A percentile compares a stretch with the other conserved stretches of the same genome.
phyloP scores from a whole-genome alignment of 1,284 basidiomycete genomes.

The Wallemia ichthyophaga region DNA sequence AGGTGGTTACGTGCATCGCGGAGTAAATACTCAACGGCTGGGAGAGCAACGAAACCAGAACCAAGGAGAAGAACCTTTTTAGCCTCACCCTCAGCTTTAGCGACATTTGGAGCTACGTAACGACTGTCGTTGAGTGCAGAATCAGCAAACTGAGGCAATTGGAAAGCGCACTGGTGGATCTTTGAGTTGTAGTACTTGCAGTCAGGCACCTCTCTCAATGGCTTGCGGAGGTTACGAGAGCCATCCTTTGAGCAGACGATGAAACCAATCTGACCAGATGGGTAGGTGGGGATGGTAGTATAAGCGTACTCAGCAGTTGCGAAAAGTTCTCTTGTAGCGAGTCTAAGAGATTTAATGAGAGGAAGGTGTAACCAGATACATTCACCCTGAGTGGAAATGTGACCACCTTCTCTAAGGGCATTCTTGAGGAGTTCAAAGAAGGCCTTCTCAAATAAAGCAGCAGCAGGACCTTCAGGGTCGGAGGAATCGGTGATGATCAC shows the following conservation, averaged over 20 bases:
- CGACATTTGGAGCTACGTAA: neutral
- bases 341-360: conserved; percentile 50
- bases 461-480: conserved; percentile 87
- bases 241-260: conserved; percentile 60
- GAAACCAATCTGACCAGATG: conserved; percentile 89
- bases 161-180: conserved; percentile 58
- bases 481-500: conserved; percentile 97
- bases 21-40: conserved; percentile 74
- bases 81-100: conserved; percentile 5
- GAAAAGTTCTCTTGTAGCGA: conserved; percentile 49
- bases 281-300: conserved; percentile 93
- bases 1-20: conserved; percentile 53
- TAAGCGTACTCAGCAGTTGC: conserved; percentile 67
- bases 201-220: conserved; percentile 32
- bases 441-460: conserved; percentile 78
- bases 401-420: conserved; percentile 62
- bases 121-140: conserved; percentile 34
- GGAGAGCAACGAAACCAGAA: conserved; percentile 77
- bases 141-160: conserved; percentile 71
- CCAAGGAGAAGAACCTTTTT: conserved; percentile 73
- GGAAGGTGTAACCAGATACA: conserved; percentile 82
- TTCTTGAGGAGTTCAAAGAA: conserved; percentile 86
- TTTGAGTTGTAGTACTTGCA: conserved; percentile 65
- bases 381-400: conserved; percentile 89
- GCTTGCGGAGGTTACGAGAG: conserved; percentile 34